These are phyloP conservation scores for Geoglossum cookeanum DNA, from an alignment of 2,329 filamentous ascomycete genomes.

Conservation along the genomic window DNA sequence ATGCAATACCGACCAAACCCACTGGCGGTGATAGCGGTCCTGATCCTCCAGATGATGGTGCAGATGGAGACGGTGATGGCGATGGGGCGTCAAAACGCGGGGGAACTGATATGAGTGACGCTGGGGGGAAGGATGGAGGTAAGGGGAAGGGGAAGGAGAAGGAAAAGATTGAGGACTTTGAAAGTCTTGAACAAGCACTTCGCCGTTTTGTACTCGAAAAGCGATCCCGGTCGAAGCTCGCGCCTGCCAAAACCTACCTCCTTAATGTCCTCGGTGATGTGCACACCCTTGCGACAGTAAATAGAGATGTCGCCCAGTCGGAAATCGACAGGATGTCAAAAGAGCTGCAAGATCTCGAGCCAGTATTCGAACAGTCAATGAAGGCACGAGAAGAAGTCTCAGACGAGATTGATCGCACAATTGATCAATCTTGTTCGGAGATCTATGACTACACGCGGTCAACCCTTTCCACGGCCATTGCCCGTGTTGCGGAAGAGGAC, in stretches of 20 bases:
- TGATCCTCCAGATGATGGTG: constrained; percentile 20
- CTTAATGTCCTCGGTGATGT: constrained; percentile 84
- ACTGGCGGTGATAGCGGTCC: constrained; percentile 30
- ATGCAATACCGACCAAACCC: constrained; percentile 63
- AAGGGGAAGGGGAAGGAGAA: constrained; percentile 45
- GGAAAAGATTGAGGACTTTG: constrained; percentile 78
- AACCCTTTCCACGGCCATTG: constrained; percentile 56
- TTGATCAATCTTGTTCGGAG: constrained; percentile 68
- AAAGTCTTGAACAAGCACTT: constrained; percentile 71
- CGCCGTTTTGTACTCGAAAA: constrained; percentile 92
- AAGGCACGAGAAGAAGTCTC: constrained; percentile 63
- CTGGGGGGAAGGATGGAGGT: constrained; percentile 56
- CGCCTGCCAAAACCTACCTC: constrained; percentile 87
- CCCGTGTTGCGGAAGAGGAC: constrained; percentile 54
- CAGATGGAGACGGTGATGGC: constrained; percentile 26
- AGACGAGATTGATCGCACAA: constrained; percentile 61
- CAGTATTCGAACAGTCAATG: constrained; percentile 65
- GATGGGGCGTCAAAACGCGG: constrained; percentile 38
- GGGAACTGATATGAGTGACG: constrained; percentile 20
- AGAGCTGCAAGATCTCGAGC: constrained; percentile 68
- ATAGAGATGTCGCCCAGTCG: constrained; percentile 65
- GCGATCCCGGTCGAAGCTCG: constrained; percentile 82
- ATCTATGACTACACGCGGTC: constrained; percentile 71
- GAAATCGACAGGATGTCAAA: constrained; percentile 68
- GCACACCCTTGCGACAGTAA: constrained; percentile 63